Base-by-base conservation (phyloP, 2,329 filamentous ascomycete species). In the Aspergillus cejpii region DNA sequence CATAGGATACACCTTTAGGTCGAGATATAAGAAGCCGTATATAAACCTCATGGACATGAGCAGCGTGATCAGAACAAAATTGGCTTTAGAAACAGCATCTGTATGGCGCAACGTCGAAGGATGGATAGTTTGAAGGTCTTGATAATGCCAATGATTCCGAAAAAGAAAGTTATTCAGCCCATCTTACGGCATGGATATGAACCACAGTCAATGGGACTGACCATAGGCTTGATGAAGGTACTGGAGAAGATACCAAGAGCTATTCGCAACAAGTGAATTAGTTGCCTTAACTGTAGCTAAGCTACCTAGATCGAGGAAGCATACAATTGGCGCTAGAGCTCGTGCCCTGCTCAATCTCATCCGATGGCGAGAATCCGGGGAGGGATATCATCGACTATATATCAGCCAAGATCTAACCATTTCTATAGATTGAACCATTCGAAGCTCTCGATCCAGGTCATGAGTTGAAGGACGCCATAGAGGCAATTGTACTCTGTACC, bases 171-270 rank as follows among this genome's bases (percentile, higher is more conserved):
- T 49, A 75, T 65, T 70, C 70, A 0, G 74, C 80, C 77, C 77
- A 81, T 28, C 77, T 66, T 71, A 49, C 14, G 65, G 72, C 37
- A 74, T 62, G 1, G 70, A 72, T 19, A 77, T 69, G 47, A 77
- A 78, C 1, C 72, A 10, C 74, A 74, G 2, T 74, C 55, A 41
- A 79, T 72, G 1, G 76, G 73, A 0, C 72, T 74, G 0, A 69
- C 53, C 3, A 69, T 65, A 2, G 74, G 74, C 0, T 76, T 75
- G 1, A 71, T 62, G 49, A 79, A 78, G 0, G 73, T 71, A 3
- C 69, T 68, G 1, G 59, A 60, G 1, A 61, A 59, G 50, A 75
- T n/a, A n/a, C n/a, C n/a, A n/a, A n/a, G n/a, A n/a, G n/a, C n/a
- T n/a, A n/a, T n/a, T n/a, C n/a, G n/a, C n/a, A n/a, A n/a, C n/a